A percentile compares a stretch with the other conserved stretches of the same genome.
phyloP scores from a whole-genome alignment of 1,284 basidiomycete genomes.

The Leccinum griseonigrum region DNA sequence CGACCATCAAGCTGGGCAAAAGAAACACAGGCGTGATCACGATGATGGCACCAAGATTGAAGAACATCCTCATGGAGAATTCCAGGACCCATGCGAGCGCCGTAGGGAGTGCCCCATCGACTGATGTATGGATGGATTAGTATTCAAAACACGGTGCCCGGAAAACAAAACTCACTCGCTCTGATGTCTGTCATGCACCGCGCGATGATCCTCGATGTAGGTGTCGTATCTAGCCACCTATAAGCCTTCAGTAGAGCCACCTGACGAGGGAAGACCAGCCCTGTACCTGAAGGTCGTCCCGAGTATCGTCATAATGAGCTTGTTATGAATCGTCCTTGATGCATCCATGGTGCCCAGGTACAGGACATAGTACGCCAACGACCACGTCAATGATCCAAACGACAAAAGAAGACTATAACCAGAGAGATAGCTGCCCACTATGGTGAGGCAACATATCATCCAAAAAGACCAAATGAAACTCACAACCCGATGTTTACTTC shows the following conservation, averaged over 20 bases:
- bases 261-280: not conserved
- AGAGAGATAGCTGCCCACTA: not conserved
- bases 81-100: not conserved
- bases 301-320: not conserved
- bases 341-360: not conserved
- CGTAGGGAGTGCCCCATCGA: not conserved
- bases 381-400: not conserved
- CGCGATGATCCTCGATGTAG: not conserved
- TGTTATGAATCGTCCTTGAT: not conserved
- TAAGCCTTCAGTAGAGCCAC: not conserved
- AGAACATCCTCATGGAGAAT: not conserved
- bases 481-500: constrained; percentile 1
- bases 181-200: constrained; percentile 3
- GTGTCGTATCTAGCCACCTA: not conserved
- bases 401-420: not conserved
- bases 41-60: constrained; percentile 3
- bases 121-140: not conserved
- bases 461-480: not conserved
- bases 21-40: constrained; percentile 1
- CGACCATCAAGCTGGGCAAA: constrained; percentile 34
- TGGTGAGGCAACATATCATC: not conserved
- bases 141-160: not conserved
- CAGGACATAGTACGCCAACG: not conserved
- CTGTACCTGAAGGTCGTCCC: not conserved
- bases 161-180: not conserved